Evolutionary conservation across 2,329 filamentous ascomycete genomes (phyloP).

Genomic region (Graphium sp.): DNA sequence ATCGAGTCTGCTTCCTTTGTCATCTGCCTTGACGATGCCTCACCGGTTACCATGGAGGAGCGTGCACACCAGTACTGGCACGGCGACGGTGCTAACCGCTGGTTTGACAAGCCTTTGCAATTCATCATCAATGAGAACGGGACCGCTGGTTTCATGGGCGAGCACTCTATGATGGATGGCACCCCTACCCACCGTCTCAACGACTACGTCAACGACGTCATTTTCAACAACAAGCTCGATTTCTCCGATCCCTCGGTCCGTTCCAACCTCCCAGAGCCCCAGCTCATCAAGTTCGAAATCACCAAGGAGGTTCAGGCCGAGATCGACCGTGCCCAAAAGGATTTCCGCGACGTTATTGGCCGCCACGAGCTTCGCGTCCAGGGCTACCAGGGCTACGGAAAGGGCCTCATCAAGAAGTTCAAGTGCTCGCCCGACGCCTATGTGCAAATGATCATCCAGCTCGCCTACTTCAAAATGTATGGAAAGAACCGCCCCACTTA

Average conservation of each 20-base stretch:
- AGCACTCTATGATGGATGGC: constrained; percentile 99
- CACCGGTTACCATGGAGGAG: constrained; percentile 86
- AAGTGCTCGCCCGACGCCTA: constrained; percentile 95
- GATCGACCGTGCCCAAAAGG: constrained; percentile 59
- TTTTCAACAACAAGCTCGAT: constrained; percentile 89
- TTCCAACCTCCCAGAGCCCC: constrained; percentile 69
- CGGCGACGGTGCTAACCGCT: constrained; percentile 86
- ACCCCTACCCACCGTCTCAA: constrained; percentile 94
- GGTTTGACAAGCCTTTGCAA: constrained; percentile 96
- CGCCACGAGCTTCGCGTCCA: constrained; percentile 87
- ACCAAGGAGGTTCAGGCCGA: constrained; percentile 57
- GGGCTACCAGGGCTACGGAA: constrained; percentile 93
- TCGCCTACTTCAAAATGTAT: constrained; percentile 98
- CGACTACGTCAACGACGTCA: constrained; percentile 81
- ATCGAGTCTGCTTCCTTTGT: constrained; percentile 85
- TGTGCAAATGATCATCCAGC: constrained; percentile 96
- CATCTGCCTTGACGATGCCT: constrained; percentile 82
- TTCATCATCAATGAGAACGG: constrained; percentile 98
- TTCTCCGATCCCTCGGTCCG: constrained; percentile 65
- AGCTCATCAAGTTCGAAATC: constrained; percentile 61
- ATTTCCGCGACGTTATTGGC: constrained; percentile 69
- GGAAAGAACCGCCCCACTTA: constrained; percentile 96
- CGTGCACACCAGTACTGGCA: constrained; percentile 96
- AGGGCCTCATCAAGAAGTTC: constrained; percentile 98
- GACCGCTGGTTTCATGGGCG: constrained; percentile 91